Conservation (phyloP, 1,284 basidiomycete species). For the Cutaneotrichosporon cyanovorans region DNA sequence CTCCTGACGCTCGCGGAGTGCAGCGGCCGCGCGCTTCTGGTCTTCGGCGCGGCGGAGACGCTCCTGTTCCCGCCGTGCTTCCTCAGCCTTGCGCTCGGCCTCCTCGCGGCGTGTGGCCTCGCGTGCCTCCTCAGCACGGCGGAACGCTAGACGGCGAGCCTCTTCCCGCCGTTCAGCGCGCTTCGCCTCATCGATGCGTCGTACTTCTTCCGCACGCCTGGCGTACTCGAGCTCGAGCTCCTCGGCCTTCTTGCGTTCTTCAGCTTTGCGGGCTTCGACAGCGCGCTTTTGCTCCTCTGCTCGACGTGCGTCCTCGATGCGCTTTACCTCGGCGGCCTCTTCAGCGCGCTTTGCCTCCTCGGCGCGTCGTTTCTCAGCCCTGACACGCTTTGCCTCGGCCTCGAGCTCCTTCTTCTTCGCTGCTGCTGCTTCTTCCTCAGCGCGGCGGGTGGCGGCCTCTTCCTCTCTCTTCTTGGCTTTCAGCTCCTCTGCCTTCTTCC, state of each 20-base stretch:
- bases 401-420: neutral
- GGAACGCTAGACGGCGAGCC: no score
- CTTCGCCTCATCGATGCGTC: no score
- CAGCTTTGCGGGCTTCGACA: neutral
- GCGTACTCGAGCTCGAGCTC: no score
- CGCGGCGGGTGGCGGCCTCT: neutral
- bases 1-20: neutral
- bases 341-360: no score
- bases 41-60: no score
- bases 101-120: neutral
- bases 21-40: neutral
- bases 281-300: neutral
- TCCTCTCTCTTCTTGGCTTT: neutral
- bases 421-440: neutral
- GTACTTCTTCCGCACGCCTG: no score
- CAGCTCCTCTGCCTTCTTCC: neutral
- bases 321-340: no score
- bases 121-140: no score
- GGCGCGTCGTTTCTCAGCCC: no score
- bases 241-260: neutral
- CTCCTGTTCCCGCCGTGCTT: neutral
- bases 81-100: neutral
- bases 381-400: neutral
- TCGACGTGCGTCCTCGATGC: no score
- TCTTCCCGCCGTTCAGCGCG: no score